Evolutionary conservation across 345 rosid genomes (phyloP).

Genomic region (Rhodamnia rubescens): DNA sequence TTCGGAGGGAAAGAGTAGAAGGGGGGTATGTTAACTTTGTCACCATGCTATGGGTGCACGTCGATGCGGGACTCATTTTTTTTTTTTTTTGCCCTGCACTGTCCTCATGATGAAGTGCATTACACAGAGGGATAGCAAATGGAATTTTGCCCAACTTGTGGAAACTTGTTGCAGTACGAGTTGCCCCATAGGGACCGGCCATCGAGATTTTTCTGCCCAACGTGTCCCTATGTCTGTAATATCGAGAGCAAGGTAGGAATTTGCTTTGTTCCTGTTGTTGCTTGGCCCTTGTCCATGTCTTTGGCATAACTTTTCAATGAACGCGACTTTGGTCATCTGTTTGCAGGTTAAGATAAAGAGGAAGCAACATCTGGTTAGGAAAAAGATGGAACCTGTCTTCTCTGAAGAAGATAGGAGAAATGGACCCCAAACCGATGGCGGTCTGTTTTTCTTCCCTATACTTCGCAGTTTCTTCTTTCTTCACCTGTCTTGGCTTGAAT

Average conservation of each 20-base stretch:
- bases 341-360: constrained; percentile 45
- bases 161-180: constrained; percentile 39
- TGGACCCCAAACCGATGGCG: constrained; percentile 48
- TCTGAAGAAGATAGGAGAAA: constrained; percentile 38
- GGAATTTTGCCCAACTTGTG: constrained; percentile 63
- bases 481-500: not conserved
- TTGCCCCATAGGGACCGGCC: constrained; percentile 21
- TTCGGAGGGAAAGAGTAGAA: not conserved
- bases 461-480: not conserved
- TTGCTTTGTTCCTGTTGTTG: not conserved
- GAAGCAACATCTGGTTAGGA: constrained; percentile 33
- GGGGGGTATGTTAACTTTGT: not conserved
- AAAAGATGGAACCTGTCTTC: constrained; percentile 43
- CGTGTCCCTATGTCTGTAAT: constrained; percentile 43
- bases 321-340: not conserved
- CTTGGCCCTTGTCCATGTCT: not conserved
- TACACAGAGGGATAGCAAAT: constrained; percentile 1
- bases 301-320: not conserved
- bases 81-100: not conserved
- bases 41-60: not conserved
- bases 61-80: fast-evolving
- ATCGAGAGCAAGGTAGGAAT: constrained; percentile 24
- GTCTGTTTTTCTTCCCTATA: not conserved
- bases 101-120: not conserved
- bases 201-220: constrained; percentile 40